A percentile compares a stretch with the other conserved stretches of the same genome.
These are phyloP conservation scores for Ustilago curta DNA, from an alignment of 1,284 basidiomycete species.

Conservation along the genomic window DNA sequence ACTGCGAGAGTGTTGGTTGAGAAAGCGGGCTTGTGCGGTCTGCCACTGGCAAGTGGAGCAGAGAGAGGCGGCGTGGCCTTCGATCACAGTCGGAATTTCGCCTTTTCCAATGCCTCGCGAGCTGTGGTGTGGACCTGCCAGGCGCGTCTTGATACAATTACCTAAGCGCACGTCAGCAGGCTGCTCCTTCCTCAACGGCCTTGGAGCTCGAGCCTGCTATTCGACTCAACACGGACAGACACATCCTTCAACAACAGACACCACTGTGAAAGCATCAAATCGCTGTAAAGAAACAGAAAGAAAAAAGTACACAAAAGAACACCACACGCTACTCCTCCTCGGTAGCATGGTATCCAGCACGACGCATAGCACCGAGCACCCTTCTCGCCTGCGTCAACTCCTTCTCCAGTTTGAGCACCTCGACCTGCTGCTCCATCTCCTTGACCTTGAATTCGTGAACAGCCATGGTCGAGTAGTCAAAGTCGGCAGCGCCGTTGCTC, in stretches of 20 bases:
- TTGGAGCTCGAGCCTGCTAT: not conserved
- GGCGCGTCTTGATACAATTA: constrained; percentile 7
- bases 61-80: constrained; percentile 43
- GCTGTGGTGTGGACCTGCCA: not conserved
- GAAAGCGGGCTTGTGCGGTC: constrained; percentile 35
- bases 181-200: not conserved
- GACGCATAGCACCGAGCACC: constrained; percentile 66
- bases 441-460: constrained; percentile 90
- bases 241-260: not conserved
- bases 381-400: constrained; percentile 76
- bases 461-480: constrained; percentile 93
- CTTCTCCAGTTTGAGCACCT: constrained; percentile 96
- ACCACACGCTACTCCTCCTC: constrained; percentile 50
- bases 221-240: not conserved
- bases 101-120: not conserved
- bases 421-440: constrained; percentile 97
- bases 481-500: constrained; percentile 78
- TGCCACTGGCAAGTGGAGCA: constrained; percentile 22
- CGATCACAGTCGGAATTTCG: constrained; percentile 38
- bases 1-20: constrained; percentile 16
- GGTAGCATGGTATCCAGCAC: constrained; percentile 66
- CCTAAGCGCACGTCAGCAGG: constrained; percentile 7
- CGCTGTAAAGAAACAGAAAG: not conserved
- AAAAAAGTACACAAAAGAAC: constrained; percentile 1
- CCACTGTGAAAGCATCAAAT: not conserved